These are phyloP conservation scores for Pyrus communis DNA, from an alignment of 306 rosid genomes.

Conservation along the genomic window DNA sequence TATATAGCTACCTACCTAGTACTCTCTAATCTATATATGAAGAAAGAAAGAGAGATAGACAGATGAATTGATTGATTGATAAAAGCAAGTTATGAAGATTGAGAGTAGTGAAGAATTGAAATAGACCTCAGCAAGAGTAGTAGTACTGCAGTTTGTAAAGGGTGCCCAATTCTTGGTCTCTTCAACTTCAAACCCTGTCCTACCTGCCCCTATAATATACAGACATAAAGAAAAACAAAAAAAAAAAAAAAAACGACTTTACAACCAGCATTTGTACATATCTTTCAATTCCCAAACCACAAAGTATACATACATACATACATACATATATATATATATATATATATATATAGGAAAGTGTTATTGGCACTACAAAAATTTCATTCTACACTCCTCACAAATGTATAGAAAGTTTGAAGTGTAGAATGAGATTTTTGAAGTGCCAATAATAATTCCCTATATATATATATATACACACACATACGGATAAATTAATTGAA, in stretches of 20 bases:
- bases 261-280: constrained; percentile 2
- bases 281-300: constrained; percentile 27
- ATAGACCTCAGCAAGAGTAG: constrained; percentile 60
- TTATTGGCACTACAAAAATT: too few species aligned
- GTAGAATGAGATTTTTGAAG: too few species aligned
- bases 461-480: not conserved
- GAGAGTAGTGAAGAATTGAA: constrained; percentile 20
- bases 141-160: constrained; percentile 35
- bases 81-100: constrained; percentile 14
- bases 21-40: not conserved
- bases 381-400: too few species aligned
- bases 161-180: constrained; percentile 71
- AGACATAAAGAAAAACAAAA: constrained; percentile 57
- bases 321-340: not conserved
- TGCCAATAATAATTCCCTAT: too few species aligned
- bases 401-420: too few species aligned
- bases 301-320: too few species aligned
- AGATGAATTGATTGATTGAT: not conserved
- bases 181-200: constrained; percentile 64
- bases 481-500: not conserved
- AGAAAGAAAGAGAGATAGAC: not conserved
- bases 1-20: not conserved
- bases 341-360: too few species aligned
- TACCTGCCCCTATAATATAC: constrained; percentile 44
- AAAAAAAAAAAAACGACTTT: constrained; percentile 58